These are phyloP conservation scores for Beauveria sp. DNA, from an alignment of 2,329 filamentous ascomycete genomes.

Conservation along the genomic window DNA sequence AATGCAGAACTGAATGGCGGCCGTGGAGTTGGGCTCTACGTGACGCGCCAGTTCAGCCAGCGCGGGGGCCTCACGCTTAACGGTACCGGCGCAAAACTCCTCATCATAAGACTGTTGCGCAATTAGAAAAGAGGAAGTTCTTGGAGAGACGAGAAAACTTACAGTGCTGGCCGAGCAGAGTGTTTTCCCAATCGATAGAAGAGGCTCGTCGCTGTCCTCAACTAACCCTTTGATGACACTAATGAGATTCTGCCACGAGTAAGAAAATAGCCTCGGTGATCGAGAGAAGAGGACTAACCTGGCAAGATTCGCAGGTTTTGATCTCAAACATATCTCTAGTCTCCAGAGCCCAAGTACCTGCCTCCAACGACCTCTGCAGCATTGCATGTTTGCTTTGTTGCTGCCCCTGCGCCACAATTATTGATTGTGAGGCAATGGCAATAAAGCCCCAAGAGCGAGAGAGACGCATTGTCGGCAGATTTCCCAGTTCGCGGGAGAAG, in stretches of 20 bases:
- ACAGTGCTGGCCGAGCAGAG: conserved; percentile 28
- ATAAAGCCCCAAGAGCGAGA: neutral
- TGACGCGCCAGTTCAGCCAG: conserved; percentile 41
- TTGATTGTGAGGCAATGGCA: neutral
- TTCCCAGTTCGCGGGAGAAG: neutral
- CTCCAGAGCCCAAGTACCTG: conserved; percentile 8
- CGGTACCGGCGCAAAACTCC: conserved; percentile 48
- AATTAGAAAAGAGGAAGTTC: neutral
- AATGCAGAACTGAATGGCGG: conserved; percentile 44
- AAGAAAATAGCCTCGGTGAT: neutral
- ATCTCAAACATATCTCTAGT: conserved; percentile 8
- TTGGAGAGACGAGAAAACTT: neutral
- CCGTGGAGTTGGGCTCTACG: conserved; percentile 40
- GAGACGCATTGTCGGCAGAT: neutral
- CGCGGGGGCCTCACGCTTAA: conserved; percentile 45
- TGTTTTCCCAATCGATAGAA: conserved; percentile 26
- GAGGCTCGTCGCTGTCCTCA: conserved; percentile 31
- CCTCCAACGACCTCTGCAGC: conserved; percentile 5
- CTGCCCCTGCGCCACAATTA: neutral
- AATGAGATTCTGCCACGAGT: conserved; percentile 14
- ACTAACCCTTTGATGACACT: conserved; percentile 36
- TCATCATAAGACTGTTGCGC: conserved; percentile 37
- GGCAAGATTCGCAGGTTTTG: conserved; percentile 19
- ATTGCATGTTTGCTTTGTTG: neutral
- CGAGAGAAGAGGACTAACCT: conserved; percentile 14